Evolutionary conservation across 306 rosid genomes (phyloP), one percentile per base, ranked within the genome.

Genomic region (Malus orientalis): DNA sequence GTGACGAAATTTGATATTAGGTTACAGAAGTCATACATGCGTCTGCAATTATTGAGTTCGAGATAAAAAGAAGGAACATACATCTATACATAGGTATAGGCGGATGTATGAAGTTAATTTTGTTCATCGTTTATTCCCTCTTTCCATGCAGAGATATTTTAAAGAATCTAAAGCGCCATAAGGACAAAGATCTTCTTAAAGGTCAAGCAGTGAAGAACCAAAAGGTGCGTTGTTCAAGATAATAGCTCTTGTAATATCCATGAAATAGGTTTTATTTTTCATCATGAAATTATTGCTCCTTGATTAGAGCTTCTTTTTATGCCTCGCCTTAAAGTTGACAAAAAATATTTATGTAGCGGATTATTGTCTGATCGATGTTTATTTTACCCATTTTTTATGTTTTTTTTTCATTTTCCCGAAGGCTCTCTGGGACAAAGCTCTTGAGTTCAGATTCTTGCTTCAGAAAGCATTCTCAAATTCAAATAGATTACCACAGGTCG

Each of bases 371-470:
- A 11, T 70, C 57, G 80, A 70, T 25, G 9, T 20, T 58, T 42
- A 16, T 51, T 27, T 68, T 57, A 54, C 42, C 13, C 44, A 19
- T 33, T 8, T 66, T 12, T 1, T 29, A 18, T 22, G n/a, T 73
- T 47, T 44, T 69, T 63, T 27, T 55, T 82, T 85, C 57, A 27
- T 70, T 9, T 42, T 42, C 0, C 20, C 75, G 64, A 68, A 94
- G 98, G 91, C 84, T 40, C 82, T 94, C 42, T 94, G 98, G 98
- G 92, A 89, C 88, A 92, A 88, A 85, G 87, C 89, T 83, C 95
- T 94, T 33, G 98, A 90, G 86, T 82, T 94, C 63, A 87, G 97
- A 66, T 84, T 92, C 83, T 80, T 90, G 74, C 90, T 92, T 83
- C 98, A 94, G 84, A 94, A 90, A 78, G 86, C 90, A 15, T 92